Percentiles rank a stretch among this genome's conserved stretches.
These are phyloP conservation scores for Hypoxylon sp. DNA, from an alignment of 2,329 filamentous ascomycete genomes.

Conservation along the genomic window DNA sequence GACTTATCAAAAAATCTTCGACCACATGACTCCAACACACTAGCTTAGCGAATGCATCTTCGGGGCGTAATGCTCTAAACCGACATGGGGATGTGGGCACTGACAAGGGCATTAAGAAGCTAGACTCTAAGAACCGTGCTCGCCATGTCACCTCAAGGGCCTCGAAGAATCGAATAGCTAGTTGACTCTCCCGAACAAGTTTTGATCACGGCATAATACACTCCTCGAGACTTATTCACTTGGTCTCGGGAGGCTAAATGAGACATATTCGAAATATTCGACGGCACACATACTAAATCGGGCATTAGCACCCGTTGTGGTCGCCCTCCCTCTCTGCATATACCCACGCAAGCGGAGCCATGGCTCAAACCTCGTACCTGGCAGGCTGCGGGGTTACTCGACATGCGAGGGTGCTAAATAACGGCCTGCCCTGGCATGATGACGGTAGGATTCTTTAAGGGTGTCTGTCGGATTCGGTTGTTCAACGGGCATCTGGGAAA, in stretches of 20 bases:
- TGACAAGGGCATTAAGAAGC: neutral
- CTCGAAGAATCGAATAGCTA: neutral
- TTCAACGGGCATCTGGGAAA: constrained; percentile 25
- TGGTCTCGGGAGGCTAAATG: constrained; percentile 21
- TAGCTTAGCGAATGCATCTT: constrained; percentile 32
- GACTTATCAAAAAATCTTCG: constrained; percentile 13
- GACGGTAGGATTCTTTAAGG: constrained; percentile 31
- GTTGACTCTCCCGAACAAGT: constrained; percentile 7
- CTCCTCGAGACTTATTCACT: constrained; percentile 6
- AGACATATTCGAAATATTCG: constrained; percentile 20
- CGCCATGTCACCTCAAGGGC: constrained; percentile 10
- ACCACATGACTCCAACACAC: constrained; percentile 36
- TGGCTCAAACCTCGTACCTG: constrained; percentile 30
- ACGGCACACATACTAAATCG: constrained; percentile 3
- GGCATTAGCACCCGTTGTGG: neutral
- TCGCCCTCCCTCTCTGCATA: constrained; percentile 4
- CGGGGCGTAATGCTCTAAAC: constrained; percentile 14
- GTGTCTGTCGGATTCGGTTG: constrained; percentile 20
- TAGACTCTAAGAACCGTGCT: neutral
- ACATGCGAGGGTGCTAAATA: constrained; percentile 21
- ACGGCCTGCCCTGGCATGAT: constrained; percentile 20
- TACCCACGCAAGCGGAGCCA: constrained; percentile 14
- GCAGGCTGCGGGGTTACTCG: constrained; percentile 30
- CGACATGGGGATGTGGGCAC: constrained; percentile 6
- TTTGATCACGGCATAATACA: constrained; percentile 16